Evolutionary conservation across 306 rosid species (phyloP).

Genomic region (Ochetophila trinervis): DNA sequence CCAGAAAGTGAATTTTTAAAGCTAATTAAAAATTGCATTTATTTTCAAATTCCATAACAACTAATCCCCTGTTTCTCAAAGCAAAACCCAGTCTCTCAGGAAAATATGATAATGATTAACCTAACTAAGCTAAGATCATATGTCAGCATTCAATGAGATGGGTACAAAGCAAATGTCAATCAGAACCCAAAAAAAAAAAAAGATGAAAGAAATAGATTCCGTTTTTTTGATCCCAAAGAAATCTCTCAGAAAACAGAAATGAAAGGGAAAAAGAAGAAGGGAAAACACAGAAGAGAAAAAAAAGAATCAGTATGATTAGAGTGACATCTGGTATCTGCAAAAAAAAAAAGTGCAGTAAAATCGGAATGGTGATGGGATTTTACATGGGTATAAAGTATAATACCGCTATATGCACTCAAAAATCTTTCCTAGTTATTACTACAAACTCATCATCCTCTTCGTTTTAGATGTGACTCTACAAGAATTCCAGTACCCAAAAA

Average conservation of each 20-base stretch:
- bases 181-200: no score
- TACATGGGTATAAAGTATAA: conserved; percentile 6
- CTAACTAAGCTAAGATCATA: no score
- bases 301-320: background rate
- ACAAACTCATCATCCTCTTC: background rate
- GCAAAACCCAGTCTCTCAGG: background rate
- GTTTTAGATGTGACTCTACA: conserved; percentile 6
- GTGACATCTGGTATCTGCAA: background rate
- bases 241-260: background rate
- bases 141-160: no score
- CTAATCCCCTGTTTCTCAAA: no score
- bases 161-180: conserved; percentile 1
- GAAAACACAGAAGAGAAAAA: conserved; percentile 9
- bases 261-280: background rate
- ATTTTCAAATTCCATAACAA: no score
- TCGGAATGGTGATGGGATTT: conserved; percentile 12
- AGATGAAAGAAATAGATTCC: background rate
- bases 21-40: no score
- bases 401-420: no score
- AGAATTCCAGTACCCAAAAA: background rate
- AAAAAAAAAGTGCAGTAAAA: background rate
- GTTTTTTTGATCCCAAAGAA: background rate
- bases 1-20: no score
- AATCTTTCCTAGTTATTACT: background rate
- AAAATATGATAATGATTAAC: background rate